A percentile compares a stretch with the other conserved stretches of the same genome.
Conservation (phyloP, 2,329 filamentous ascomycete genomes). For the Verticillium tricorpus region DNA sequence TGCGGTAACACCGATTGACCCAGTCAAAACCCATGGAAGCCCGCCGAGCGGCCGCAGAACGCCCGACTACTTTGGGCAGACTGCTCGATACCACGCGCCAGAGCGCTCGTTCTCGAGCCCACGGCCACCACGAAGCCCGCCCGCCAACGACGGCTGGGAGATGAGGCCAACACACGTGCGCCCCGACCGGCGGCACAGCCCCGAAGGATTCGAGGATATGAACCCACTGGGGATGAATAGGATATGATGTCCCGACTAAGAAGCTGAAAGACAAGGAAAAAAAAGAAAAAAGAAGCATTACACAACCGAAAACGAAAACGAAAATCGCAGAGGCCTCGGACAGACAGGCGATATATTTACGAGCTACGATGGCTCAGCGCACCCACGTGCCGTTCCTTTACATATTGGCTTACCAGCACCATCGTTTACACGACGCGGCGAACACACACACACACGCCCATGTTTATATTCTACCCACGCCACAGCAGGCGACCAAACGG, state of each 20-base stretch:
- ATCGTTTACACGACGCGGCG: not conserved
- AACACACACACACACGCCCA: not conserved
- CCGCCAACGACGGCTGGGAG: constrained; percentile 31
- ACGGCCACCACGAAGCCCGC: constrained; percentile 36
- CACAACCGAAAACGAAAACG: constrained; percentile 1
- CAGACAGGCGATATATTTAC: not conserved
- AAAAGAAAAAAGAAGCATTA: not conserved
- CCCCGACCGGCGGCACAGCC: constrained; percentile 17
- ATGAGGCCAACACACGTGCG: constrained; percentile 33
- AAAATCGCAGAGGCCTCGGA: not conserved
- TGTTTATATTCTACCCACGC: not conserved
- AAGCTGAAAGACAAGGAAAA: constrained; percentile 1
- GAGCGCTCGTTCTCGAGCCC: constrained; percentile 53
- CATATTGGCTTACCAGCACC: not conserved
- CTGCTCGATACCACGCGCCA: constrained; percentile 51
- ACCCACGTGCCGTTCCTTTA: constrained; percentile 2
- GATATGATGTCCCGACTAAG: constrained; percentile 30
- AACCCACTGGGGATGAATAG: constrained; percentile 55
- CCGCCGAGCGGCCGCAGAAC: constrained; percentile 37
- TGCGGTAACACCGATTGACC: constrained; percentile 47
- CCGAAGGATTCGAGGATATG: constrained; percentile 32
- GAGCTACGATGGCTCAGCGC: not conserved
- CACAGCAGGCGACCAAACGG: constrained; percentile 5
- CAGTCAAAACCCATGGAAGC: constrained; percentile 28
- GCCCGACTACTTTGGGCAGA: constrained; percentile 52